Percentiles rank a stretch among this genome's conserved stretches.
Evolutionary conservation across 495 filamentous ascomycete species (phyloP).

Genomic region (Pyrenula massariospora): DNA sequence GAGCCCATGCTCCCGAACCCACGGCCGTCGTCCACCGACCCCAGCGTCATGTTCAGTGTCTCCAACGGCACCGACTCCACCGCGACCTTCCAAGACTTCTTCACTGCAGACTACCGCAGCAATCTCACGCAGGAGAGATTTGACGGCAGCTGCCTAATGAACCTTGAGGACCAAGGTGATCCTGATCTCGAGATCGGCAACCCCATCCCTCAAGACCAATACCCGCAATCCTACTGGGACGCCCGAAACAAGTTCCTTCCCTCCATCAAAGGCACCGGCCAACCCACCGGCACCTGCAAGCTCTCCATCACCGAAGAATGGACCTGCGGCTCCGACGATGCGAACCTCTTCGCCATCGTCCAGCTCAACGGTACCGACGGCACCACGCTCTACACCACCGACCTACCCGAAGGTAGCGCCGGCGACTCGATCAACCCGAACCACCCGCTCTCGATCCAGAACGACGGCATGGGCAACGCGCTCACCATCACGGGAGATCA

Average conservation of each 20-base stretch:
- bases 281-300: constrained; percentile 1
- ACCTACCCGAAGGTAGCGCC: background rate
- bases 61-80: background rate
- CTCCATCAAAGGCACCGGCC: background rate
- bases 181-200: background rate
- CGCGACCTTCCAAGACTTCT: background rate
- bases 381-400: background rate
- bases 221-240: background rate
- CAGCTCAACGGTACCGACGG: background rate
- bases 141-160: too few species aligned
- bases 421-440: background rate
- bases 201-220: background rate
- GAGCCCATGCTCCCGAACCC: background rate
- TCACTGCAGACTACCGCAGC: background rate
- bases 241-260: background rate
- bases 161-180: background rate
- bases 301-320: constrained; percentile 1
- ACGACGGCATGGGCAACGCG: constrained; percentile 1
- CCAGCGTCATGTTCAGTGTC: background rate
- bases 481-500: constrained; percentile 8
- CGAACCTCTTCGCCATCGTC: constrained; percentile 2
- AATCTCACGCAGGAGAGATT: too few species aligned
- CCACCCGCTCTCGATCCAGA: constrained; percentile 1
- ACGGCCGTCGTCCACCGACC: background rate
- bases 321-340: background rate